Conservation (phyloP, 2,329 filamentous ascomycete species). For the Trichophyton equinum region DNA sequence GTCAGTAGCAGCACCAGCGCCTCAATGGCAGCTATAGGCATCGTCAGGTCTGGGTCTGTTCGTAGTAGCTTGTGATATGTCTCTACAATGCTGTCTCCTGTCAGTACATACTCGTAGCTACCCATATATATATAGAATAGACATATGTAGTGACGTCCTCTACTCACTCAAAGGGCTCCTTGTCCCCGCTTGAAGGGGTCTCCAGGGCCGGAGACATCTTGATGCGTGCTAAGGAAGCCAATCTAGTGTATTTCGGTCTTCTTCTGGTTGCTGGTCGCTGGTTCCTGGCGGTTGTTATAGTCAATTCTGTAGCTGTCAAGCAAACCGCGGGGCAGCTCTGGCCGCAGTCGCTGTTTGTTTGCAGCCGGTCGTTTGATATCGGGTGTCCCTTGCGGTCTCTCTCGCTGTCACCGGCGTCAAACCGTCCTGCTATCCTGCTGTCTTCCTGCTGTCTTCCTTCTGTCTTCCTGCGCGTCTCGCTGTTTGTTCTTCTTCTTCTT, state of each 20-base stretch:
- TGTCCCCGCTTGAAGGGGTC: conserved; percentile 4
- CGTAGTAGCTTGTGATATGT: conserved; percentile 52
- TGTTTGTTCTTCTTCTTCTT: neutral
- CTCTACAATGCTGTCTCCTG: conserved; percentile 42
- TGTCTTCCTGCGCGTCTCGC: neutral
- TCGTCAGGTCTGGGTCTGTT: conserved; percentile 73
- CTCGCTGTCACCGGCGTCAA: neutral
- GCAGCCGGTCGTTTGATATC: no score
- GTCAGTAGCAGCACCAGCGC: conserved; percentile 77
- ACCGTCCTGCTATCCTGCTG: neutral
- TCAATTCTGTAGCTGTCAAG: neutral
- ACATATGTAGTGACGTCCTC: neutral
- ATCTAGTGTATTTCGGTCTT: no score
- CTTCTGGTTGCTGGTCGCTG: no score
- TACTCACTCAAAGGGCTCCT: conserved; percentile 30
- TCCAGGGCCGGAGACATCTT: conserved; percentile 7
- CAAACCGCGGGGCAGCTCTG: neutral
- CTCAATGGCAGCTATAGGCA: conserved; percentile 90
- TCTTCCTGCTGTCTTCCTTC: neutral
- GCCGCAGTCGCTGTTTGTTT: no score
- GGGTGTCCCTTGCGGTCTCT: no score
- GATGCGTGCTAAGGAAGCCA: neutral
- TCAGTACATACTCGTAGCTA: neutral
- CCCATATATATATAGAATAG: neutral
- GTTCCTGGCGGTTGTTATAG: no score